Base-by-base conservation (phyloP, 352 stramenopile species). In the Blastocystis sp. region DNA sequence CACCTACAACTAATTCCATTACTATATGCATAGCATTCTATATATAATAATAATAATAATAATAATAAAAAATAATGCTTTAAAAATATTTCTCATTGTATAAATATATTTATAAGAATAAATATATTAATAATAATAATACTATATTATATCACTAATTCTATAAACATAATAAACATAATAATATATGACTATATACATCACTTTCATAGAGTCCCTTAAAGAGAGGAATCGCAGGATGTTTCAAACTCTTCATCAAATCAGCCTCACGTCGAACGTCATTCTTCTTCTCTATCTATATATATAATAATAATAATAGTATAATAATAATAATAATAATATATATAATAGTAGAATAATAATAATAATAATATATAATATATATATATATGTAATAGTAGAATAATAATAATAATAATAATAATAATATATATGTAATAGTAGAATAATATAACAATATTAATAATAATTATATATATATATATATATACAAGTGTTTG, bases 1-100 rank as follows among this genome's bases (percentile, higher is more conserved):
- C 79, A 31, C 80, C 80, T 33, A 45, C 52, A 19, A 74, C 67
- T 24, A 74, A 54, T 23, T 74, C 69, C 69, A 73, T 74, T 28
- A 74, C 68, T 18, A 74, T 55, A 36, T 74, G 71, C 21, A 73
- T 23, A 7, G 47, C 41, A 16, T 65, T 49, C n/a, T 74, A 46
- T 10, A 43, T 62, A 25, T 72, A 40, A 47, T 7, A 32, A 11
- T 2, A 7, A 45, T 4, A 23, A 9, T 3, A n/a, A n/a, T n/a
- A n/a, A n/a, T n/a, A n/a, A n/a, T n/a, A 70, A 70, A 9, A 70
- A 70, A 43, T 70, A 59, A 28, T 68, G 36, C n/a, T 70, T 42
- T 55, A 13, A 13, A n/a, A 39, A 39, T n/a, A 39, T n/a, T n/a
- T n/a, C 13, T n/a, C 13, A 39, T 13, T 39, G 13, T 47, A 47